A percentile compares a stretch with the other conserved stretches of the same genome.
Evolutionary conservation across 495 filamentous ascomycete species (phyloP).

Genomic region (Penicillium chermesinum): DNA sequence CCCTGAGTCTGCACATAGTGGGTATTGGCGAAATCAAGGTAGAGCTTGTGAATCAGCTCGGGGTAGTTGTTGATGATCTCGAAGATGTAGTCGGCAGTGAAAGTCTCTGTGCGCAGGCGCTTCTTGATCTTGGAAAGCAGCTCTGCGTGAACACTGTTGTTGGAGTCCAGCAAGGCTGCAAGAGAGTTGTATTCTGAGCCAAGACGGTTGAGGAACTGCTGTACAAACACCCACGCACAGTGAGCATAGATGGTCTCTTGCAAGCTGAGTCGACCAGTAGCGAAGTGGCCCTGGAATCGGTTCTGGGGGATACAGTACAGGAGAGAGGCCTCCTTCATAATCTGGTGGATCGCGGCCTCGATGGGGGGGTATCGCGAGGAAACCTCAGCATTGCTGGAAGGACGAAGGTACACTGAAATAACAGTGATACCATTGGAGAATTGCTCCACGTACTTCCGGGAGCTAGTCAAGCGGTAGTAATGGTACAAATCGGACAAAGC

Average conservation of each 20-base stretch:
- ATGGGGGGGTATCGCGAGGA: slow-evolving; percentile 65
- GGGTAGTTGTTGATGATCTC: slow-evolving; percentile 95
- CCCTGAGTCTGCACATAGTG: slow-evolving; percentile 85
- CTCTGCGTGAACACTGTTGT: slow-evolving; percentile 80
- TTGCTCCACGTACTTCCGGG: slow-evolving; percentile 96
- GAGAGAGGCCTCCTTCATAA: slow-evolving; percentile 96
- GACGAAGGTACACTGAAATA: slow-evolving; percentile 88
- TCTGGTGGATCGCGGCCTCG: slow-evolving; percentile 93
- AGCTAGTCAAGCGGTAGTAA: slow-evolving; percentile 95
- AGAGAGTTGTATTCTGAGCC: slow-evolving; percentile 89
- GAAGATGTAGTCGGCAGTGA: slow-evolving; percentile 94
- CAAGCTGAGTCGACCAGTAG: slow-evolving; percentile 79
- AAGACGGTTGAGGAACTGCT: slow-evolving; percentile 94
- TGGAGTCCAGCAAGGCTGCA: slow-evolving; percentile 70
- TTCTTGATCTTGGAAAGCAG: slow-evolving; percentile 94
- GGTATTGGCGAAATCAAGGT: slow-evolving; percentile 84
- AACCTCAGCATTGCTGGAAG: slow-evolving; percentile 48
- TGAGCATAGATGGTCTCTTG: slow-evolving; percentile 97
- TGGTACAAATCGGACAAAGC: slow-evolving; percentile 95
- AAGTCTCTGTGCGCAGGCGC: slow-evolving; percentile 89
- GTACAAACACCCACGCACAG: slow-evolving; percentile 94
- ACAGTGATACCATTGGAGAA: slow-evolving; percentile 98
- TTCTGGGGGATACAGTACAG: slow-evolving; percentile 98
- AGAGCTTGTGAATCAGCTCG: slow-evolving; percentile 78
- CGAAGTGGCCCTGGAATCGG: slow-evolving; percentile 85